phyloP scores from a whole-genome alignment of 345 rosid species.

The Erucastrum elatum region DNA sequence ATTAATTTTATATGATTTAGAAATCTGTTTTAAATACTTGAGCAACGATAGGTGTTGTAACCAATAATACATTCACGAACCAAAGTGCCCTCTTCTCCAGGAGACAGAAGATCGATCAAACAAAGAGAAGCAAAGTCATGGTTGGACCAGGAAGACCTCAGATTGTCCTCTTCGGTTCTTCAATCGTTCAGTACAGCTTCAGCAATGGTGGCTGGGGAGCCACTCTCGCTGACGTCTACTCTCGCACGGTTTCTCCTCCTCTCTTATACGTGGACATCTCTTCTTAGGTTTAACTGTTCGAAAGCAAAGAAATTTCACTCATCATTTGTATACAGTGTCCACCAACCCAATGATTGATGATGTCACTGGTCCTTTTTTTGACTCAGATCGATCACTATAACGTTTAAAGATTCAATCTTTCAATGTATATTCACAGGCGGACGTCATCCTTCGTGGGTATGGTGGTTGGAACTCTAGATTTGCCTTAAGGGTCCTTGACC shows the following conservation, averaged over 20 bases:
- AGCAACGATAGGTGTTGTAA: too few relatives aligned
- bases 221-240: constrained; percentile 65
- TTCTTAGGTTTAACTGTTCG: not conserved
- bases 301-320: not conserved
- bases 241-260: constrained; percentile 59
- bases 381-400: not conserved
- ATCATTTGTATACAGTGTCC: not conserved
- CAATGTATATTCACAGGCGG: constrained; percentile 54
- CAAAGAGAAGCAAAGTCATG: constrained; percentile 42
- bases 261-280: not conserved
- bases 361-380: not conserved
- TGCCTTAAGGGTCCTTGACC: constrained; percentile 64
- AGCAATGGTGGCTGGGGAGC: constrained; percentile 79
- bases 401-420: not conserved
- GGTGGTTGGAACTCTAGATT: constrained; percentile 85
- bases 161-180: constrained; percentile 91
- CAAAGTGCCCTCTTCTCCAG: not conserved
- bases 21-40: not conserved
- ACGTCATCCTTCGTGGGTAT: constrained; percentile 79
- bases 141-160: constrained; percentile 84
- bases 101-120: not conserved
- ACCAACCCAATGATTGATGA: constrained; percentile 23
- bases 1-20: too few relatives aligned
- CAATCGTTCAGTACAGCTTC: constrained; percentile 81
- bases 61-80: not conserved